Evolutionary conservation across 192 early-diverging fungal genomes (phyloP), one percentile per base, ranked within the genome.

Genomic region (Spizellomyces punctatus): DNA sequence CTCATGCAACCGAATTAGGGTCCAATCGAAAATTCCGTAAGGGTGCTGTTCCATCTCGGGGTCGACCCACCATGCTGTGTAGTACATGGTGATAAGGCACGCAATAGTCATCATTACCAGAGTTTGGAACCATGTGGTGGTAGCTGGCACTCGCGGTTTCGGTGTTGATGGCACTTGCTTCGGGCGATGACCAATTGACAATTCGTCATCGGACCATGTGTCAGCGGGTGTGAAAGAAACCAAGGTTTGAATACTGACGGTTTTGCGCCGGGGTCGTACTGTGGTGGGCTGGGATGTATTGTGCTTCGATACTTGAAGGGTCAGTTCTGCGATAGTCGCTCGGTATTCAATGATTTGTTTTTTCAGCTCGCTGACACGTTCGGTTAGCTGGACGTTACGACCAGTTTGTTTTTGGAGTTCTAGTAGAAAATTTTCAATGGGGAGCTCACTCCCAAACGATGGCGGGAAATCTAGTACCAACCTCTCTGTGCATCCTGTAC

Each of bases 401-500:
- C 50, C 50, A 12, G 17, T 54, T 12, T 54, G 50, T 19, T 54
- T 54, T 19, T 54, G 14, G 14, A 54, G 12, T 54, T 54, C 50
- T 54, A 54, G 17, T 4, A 54, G 12, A 12, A 54, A n/a, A 4
- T 19, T 12, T 2, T 54, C 0, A 54, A 54, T 54, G 17, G 17
- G 1, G 12, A 2, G 12, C 12, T 52, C 9, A 10, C 9, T 54
- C 12, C 12, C 17, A n/a, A n/a, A 19, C 50, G 1, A 54, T 19
- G 14, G 17, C 17, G 12, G 17, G 14, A 12, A 54, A n/a, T 19
- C 12, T 54, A 19, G 42, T 61, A 16, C 64, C 19, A 48, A 65
- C 64, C 64, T 6, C 48, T 65, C 8, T 58, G 66, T 21, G 54
- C 21, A 22, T n/a, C 50, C 16, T 21, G 14, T 55, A 67, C 54